Percentiles rank a stretch among this genome's conserved stretches.
Conservation (phyloP, 2,329 filamentous ascomycete genomes). For the Fusarium sarcochroum region DNA sequence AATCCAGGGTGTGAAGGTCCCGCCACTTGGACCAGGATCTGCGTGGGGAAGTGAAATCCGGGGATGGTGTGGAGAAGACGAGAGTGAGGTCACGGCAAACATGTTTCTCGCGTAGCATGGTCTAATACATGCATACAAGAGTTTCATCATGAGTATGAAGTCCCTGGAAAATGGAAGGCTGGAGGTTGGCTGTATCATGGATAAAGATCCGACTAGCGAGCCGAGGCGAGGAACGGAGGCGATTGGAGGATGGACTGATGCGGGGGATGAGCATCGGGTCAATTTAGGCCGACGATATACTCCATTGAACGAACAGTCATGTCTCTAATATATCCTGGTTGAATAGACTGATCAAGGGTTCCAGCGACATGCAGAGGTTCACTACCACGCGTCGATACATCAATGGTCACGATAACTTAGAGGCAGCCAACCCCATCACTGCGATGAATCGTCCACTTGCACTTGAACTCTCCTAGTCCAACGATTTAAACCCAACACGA, state of each 20-base stretch:
- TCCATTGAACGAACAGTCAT: not conserved
- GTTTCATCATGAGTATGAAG: conserved; percentile 13
- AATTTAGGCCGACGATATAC: conserved; percentile 12
- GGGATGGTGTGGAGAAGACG: conserved; percentile 39
- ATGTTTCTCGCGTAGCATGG: conserved; percentile 15
- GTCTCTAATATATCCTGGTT: too few species aligned
- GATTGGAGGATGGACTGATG: conserved; percentile 39
- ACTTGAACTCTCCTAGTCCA: too few species aligned
- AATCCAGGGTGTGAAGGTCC: conserved; percentile 37
- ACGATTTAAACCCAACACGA: too few species aligned
- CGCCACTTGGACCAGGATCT: conserved; percentile 18
- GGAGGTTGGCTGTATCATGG: not conserved
- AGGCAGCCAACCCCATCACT: too few species aligned
- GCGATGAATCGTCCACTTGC: too few species aligned
- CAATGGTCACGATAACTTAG: too few species aligned
- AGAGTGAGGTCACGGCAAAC: conserved; percentile 33
- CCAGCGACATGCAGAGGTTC: too few species aligned
- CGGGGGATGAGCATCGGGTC: conserved; percentile 23
- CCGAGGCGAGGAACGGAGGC: conserved; percentile 44
- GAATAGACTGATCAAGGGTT: not conserved
- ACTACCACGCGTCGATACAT: too few species aligned
- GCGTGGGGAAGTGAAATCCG: conserved; percentile 44
- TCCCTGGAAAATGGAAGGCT: not conserved
- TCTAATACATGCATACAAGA: conserved; percentile 6
- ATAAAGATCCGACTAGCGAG: conserved; percentile 47